phyloP scores from a whole-genome alignment of 495 filamentous ascomycete species.

The Podospora pseudocomata region DNA sequence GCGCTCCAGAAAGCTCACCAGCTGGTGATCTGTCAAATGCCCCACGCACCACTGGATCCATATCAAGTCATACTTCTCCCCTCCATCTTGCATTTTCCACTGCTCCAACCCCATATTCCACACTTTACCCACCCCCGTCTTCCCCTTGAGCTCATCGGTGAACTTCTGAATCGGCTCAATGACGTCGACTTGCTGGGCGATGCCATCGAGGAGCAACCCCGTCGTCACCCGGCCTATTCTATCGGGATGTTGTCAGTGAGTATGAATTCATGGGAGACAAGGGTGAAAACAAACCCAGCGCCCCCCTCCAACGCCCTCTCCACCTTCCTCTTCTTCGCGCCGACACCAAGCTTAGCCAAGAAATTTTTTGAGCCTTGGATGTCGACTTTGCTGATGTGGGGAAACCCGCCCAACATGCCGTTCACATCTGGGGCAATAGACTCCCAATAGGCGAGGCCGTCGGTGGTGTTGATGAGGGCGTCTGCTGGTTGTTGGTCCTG shows the following conservation, averaged over 20 bases:
- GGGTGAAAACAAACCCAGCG: constrained; percentile 43
- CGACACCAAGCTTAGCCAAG: constrained; percentile 67
- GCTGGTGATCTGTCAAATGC: constrained; percentile 75
- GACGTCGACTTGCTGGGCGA: constrained; percentile 39
- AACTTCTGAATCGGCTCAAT: constrained; percentile 58
- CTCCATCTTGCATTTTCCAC: constrained; percentile 48
- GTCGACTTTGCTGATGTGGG: constrained; percentile 67
- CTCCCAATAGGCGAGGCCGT: constrained; percentile 70
- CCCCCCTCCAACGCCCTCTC: constrained; percentile 49
- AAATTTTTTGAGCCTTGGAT: constrained; percentile 73
- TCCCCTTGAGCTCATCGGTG: constrained; percentile 45
- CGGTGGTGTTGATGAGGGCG: constrained; percentile 49
- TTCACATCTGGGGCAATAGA: constrained; percentile 63
- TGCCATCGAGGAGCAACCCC: constrained; percentile 29
- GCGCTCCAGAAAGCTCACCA: constrained; percentile 62
- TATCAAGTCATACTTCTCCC: constrained; percentile 56
- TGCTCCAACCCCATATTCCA: constrained; percentile 69
- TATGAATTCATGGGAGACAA: not conserved
- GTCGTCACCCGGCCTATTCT: constrained; percentile 57
- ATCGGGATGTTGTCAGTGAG: constrained; percentile 1
- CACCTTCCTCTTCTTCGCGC: constrained; percentile 28
- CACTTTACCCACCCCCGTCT: constrained; percentile 55
- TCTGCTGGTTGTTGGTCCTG: constrained; percentile 27
- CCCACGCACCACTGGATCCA: constrained; percentile 93
- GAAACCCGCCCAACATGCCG: constrained; percentile 75